Conservation (phyloP, 2,329 filamentous ascomycete genomes). For the Penicillium sp. region DNA sequence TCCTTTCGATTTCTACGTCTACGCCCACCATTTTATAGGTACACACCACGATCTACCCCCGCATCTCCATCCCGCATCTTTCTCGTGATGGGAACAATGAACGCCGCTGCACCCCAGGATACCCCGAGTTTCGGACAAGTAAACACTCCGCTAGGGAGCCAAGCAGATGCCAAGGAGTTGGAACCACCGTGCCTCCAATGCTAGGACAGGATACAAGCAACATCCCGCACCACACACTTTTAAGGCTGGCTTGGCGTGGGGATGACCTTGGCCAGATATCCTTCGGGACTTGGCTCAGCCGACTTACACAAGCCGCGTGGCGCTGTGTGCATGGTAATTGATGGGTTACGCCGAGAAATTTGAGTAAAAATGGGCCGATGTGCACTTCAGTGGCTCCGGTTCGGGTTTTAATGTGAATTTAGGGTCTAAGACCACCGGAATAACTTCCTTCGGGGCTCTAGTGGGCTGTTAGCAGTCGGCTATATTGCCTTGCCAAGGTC, state of each 20-base stretch:
- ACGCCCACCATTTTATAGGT: conserved; percentile 15
- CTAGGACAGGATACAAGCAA: conserved; percentile 7
- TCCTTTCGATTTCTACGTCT: not conserved
- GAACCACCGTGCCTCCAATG: conserved; percentile 19
- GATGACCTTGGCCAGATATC: conserved; percentile 9
- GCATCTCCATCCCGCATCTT: conserved; percentile 16
- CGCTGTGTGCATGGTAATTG: conserved; percentile 6
- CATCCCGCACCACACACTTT: conserved; percentile 7
- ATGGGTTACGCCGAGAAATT: conserved; percentile 7
- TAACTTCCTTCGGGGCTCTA: not conserved
- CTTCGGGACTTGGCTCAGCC: conserved; percentile 15
- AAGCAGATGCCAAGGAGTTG: conserved; percentile 27
- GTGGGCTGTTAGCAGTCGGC: not conserved
- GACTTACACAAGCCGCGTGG: conserved; percentile 6
- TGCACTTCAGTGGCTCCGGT: not conserved
- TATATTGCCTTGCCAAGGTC: not conserved
- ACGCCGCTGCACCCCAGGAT: conserved; percentile 10
- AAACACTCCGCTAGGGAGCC: conserved; percentile 19
- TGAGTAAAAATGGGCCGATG: conserved; percentile 1
- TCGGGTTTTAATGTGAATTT: not conserved
- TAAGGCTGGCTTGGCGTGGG: conserved; percentile 17
- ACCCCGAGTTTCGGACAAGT: conserved; percentile 11
- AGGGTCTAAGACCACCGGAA: not conserved
- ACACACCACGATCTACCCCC: conserved; percentile 2
- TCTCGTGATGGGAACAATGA: conserved; percentile 5